phyloP scores from a whole-genome alignment of 2,329 filamentous ascomycete genomes.

The Pestalotiopsis sp. region DNA sequence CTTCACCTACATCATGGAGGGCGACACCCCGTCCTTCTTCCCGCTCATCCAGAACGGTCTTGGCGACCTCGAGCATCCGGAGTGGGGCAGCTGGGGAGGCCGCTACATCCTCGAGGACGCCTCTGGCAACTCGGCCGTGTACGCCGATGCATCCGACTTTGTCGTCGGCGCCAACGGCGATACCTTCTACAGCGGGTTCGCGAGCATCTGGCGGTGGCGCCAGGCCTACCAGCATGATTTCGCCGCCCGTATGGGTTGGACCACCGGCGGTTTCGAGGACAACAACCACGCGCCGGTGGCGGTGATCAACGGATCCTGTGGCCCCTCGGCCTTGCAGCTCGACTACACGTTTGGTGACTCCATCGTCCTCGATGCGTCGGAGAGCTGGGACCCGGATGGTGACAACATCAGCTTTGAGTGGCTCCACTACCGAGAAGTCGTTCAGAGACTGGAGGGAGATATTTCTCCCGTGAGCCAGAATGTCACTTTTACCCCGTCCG shows the following conservation, averaged over 20 bases:
- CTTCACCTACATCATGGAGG: slow-evolving; percentile 49
- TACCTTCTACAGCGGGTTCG: slow-evolving; percentile 17
- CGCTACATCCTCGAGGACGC: slow-evolving; percentile 38
- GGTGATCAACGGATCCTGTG: not conserved
- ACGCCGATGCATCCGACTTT: not conserved
- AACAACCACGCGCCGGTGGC: slow-evolving; percentile 12
- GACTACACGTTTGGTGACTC: not conserved
- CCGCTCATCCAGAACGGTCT: slow-evolving; percentile 48
- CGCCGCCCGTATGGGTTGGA: slow-evolving; percentile 36
- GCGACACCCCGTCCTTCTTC: slow-evolving; percentile 46
- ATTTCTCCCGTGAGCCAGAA: not conserved
- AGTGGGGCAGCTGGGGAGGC: slow-evolving; percentile 48
- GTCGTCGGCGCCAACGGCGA: not conserved
- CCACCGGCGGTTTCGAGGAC: slow-evolving; percentile 18
- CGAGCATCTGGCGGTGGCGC: slow-evolving; percentile 37
- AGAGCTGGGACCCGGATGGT: slow-evolving; percentile 8
- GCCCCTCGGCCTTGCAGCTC: not conserved
- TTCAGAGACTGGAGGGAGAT: not conserved
- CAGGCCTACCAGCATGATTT: slow-evolving; percentile 36
- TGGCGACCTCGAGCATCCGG: slow-evolving; percentile 40
- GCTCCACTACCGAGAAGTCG: slow-evolving; percentile 7
- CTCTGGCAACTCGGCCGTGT: not conserved
- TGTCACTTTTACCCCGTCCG: not conserved
- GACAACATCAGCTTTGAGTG: slow-evolving; percentile 5
- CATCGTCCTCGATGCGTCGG: not conserved